These are phyloP conservation scores for Hylodesmum podocarpum DNA, from an alignment of 306 rosid genomes.

Conservation along the genomic window DNA sequence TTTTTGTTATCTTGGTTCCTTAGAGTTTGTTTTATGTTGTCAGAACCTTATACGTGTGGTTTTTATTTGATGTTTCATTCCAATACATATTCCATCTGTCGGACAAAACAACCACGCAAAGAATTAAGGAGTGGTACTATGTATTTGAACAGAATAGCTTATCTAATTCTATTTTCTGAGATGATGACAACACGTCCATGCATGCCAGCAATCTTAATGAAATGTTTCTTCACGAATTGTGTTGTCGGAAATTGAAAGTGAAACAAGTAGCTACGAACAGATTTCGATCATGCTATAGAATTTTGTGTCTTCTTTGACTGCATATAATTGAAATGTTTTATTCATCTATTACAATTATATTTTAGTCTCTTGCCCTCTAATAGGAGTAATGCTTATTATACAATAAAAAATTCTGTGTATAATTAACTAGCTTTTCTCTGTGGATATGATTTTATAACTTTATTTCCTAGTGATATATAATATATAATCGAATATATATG, in stretches of 20 bases:
- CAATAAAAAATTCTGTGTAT: not conserved
- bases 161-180: not conserved
- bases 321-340: not conserved
- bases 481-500: no score
- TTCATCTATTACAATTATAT: not conserved
- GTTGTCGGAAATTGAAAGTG: conserved; percentile 25
- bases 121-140: conserved; percentile 9
- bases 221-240: conserved; percentile 9
- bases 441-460: no score
- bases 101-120: conserved; percentile 21
- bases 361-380: not conserved
- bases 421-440: no score
- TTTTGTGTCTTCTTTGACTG: not conserved
- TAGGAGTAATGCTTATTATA: no score
- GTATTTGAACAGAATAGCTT: conserved; percentile 19
- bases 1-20: not conserved
- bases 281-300: not conserved
- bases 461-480: no score
- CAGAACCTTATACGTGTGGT: not conserved
- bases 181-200: conserved; percentile 24
- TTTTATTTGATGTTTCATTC: conserved; percentile 15
- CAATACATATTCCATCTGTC: not conserved
- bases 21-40: not conserved
- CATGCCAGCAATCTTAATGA: not conserved
- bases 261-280: not conserved